Evolutionary conservation across 768 basidiomycete species (phyloP).

Genomic region (Tylopilus sp.): DNA sequence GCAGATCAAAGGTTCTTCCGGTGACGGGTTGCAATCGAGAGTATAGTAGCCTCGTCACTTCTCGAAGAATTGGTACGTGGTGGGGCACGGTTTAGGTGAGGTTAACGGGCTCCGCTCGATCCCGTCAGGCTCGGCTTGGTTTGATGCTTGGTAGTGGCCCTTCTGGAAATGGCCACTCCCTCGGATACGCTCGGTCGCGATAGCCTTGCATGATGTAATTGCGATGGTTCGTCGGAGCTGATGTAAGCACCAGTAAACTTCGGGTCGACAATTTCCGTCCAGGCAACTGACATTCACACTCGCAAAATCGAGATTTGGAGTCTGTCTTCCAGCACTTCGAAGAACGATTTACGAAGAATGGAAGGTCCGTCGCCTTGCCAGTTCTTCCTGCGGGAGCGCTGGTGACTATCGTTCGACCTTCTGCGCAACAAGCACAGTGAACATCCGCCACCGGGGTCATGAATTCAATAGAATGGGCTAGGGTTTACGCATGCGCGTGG

Average conservation of each 20-base stretch:
- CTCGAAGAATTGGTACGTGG: no score
- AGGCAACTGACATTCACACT: constrained; percentile 10
- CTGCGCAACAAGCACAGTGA: not conserved
- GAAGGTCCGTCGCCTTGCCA: constrained; percentile 12
- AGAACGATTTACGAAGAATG: constrained; percentile 19
- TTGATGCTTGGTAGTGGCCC: no score
- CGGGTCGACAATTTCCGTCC: not conserved
- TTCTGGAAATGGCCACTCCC: no score
- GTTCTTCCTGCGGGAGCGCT: constrained; percentile 3
- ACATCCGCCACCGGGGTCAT: constrained; percentile 21
- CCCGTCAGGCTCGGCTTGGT: constrained; percentile 4
- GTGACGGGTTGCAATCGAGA: constrained; percentile 8
- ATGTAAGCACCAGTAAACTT: not conserved
- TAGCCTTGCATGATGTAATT: no score
- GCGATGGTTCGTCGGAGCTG: not conserved
- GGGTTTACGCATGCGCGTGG: not conserved
- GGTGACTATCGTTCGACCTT: not conserved
- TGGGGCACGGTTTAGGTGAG: not conserved
- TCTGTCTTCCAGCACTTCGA: constrained; percentile 16
- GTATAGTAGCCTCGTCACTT: no score
- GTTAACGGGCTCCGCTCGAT: not conserved
- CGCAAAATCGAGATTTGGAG: constrained; percentile 16
- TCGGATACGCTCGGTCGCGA: no score
- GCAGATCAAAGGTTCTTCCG: constrained; percentile 8
- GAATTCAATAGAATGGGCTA: not conserved